A percentile compares a stretch with the other conserved stretches of the same genome.
Conservation (phyloP, 2,329 filamentous ascomycete genomes). For the Ascochyta koolunga region DNA sequence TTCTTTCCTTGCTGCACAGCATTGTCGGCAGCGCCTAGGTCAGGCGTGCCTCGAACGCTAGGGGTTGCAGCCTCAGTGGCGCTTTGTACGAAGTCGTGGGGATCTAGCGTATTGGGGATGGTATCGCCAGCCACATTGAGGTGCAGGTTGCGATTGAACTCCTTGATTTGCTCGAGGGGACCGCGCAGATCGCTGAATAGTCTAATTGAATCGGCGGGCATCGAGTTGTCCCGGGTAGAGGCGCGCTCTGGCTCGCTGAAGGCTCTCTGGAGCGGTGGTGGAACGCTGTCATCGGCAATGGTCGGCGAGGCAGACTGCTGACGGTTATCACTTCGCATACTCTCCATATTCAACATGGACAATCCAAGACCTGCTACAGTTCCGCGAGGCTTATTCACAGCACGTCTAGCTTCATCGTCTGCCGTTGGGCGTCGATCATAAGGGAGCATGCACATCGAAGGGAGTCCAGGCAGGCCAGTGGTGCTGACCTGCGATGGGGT, state of each 20-base stretch:
- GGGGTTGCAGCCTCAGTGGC: constrained; percentile 57
- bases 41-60: constrained; percentile 51
- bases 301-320: constrained; percentile 41
- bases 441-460: constrained; percentile 47
- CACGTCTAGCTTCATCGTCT: constrained; percentile 29
- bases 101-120: constrained; percentile 45
- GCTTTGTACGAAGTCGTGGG: constrained; percentile 51
- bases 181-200: constrained; percentile 25
- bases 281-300: constrained; percentile 32
- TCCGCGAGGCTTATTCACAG: constrained; percentile 29
- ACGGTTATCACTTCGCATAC: constrained; percentile 27
- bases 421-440: constrained; percentile 38
- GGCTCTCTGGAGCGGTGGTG: constrained; percentile 16
- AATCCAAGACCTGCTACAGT: constrained; percentile 40
- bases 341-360: constrained; percentile 39
- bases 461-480: constrained; percentile 44
- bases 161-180: constrained; percentile 33
- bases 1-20: constrained; percentile 45
- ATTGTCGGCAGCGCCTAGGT: constrained; percentile 43
- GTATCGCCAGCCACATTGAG: constrained; percentile 43
- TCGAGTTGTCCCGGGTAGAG: constrained; percentile 28
- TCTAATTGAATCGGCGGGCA: constrained; percentile 21
- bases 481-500: constrained; percentile 40
- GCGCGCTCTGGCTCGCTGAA: constrained; percentile 26
- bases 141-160: constrained; percentile 42